Evolutionary conservation across 768 basidiomycete species (phyloP), one percentile per base, ranked within the genome.

Genomic region (Lyophyllum atratum): DNA sequence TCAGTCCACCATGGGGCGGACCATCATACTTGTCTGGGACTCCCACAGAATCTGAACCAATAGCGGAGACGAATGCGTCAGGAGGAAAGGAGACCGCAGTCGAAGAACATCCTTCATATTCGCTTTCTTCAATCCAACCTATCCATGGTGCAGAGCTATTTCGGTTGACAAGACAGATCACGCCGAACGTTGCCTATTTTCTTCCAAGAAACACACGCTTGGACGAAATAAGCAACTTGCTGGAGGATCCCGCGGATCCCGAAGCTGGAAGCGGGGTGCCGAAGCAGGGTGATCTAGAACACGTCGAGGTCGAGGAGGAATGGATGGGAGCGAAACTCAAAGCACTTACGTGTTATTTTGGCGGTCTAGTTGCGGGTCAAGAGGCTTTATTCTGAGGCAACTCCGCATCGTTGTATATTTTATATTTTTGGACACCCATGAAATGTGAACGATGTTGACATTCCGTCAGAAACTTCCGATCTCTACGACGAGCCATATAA

Each of bases 1-100:
- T 97, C 45, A 95, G 93, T 61, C 95, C 95, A 1, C 95, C 95
- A 0, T 97, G 95, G 95, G 95, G 95, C 57, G 92, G 92, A n/a
- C 90, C 87, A 3, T 77, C 79, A 1, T 93, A 92, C 63, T 74
- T 91, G 37, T 70, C 75, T 3, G 76, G 76, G 4, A 66, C 75
- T 7, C 55, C 49, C 43, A 8, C 52, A 51, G 19, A 42, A 10
- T 44, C 54, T n/a, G 25, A 25, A 29, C 59, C 61, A 54, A 47
- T 59, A 15, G 55, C 59, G 7, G 25, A 52, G 15, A 5, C 55
- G n/a, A 61, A 57, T 4, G 19, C 40, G 40, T 59, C n/a, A 48
- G 54, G n/a, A n/a, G n/a, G n/a, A n/a, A n/a, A 26, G 45, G 54
- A 63, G 15, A 45, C 44, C 2, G 17, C 67, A 19, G n/a, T 56